Percentiles rank a stretch among this genome's conserved stretches.
These are phyloP conservation scores for Euphrasia confusa DNA, from an alignment of 257 asterid genomes.

Conservation along the genomic window DNA sequence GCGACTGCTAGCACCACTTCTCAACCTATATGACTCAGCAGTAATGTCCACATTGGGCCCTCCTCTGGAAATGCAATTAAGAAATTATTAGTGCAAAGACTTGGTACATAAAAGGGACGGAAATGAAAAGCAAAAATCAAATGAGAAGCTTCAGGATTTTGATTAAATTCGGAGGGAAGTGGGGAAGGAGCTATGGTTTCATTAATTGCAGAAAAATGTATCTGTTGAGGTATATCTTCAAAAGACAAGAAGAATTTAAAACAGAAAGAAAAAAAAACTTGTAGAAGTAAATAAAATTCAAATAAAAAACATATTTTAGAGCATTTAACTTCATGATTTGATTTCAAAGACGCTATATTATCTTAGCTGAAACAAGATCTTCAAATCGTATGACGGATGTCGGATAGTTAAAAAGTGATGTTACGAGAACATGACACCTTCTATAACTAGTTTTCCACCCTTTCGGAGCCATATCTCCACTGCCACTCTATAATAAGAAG, in stretches of 20 bases:
- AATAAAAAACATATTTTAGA: background rate
- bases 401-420: background rate
- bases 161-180: slow-evolving; percentile 10
- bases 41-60: slow-evolving; percentile 34
- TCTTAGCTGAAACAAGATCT: background rate
- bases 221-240: background rate
- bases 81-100: slow-evolving; percentile 18
- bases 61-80: slow-evolving; percentile 29
- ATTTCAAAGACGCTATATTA: background rate
- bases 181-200: too few relatives aligned
- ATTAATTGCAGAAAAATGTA: too few relatives aligned
- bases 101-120: background rate
- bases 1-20: slow-evolving; percentile 40
- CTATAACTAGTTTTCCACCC: background rate
- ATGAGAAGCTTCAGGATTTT: slow-evolving; percentile 5
- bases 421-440: slow-evolving; percentile 2
- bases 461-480: slow-evolving; percentile 15
- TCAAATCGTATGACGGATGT: background rate
- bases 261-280: background rate
- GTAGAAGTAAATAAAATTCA: background rate
- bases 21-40: slow-evolving; percentile 43
- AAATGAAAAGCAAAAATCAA: background rate
- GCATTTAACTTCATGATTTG: background rate
- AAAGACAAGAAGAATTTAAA: background rate
- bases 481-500: slow-evolving; percentile 6